Evolutionary conservation across 768 basidiomycete genomes (phyloP).

Genomic region (Chalciporus sphaerocephalus): DNA sequence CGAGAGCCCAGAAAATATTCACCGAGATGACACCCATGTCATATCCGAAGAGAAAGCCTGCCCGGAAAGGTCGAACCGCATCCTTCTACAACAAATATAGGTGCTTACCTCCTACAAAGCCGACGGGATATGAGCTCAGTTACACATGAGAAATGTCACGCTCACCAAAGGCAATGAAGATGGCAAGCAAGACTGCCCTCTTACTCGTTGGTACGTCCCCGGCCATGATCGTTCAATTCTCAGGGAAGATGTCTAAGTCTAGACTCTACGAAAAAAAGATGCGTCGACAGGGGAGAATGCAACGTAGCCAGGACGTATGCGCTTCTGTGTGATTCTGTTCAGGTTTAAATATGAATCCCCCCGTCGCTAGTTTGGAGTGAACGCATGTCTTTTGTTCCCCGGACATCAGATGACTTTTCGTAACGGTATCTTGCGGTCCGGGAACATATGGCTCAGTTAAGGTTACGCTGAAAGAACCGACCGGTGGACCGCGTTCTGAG

Average conservation of each 20-base stretch:
- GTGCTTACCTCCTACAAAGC: conserved; percentile 19
- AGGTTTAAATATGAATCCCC: conserved; percentile 10
- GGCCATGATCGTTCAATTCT: conserved; percentile 14
- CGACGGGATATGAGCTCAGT: background rate
- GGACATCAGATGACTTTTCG: conserved; percentile 16
- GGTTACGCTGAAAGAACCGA: background rate
- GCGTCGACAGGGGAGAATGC: background rate
- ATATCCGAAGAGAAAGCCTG: conserved; percentile 66
- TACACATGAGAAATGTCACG: conserved; percentile 3
- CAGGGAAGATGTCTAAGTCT: background rate
- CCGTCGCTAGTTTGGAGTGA: background rate
- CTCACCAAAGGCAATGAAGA: conserved; percentile 72
- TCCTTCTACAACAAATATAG: background rate
- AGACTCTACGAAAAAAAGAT: background rate
- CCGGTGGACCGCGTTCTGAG: background rate
- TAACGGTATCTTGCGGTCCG: conserved; percentile 4
- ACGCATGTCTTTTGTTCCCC: conserved; percentile 1
- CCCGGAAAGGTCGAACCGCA: background rate
- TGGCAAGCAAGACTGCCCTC: conserved; percentile 58
- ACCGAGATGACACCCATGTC: conserved; percentile 77
- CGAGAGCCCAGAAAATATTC: conserved; percentile 13
- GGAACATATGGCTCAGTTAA: background rate
- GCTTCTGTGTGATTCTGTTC: background rate
- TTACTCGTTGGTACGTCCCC: conserved; percentile 56
- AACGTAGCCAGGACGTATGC: background rate